Evolutionary conservation across 2,329 filamentous ascomycete genomes (phyloP), one percentile per base, ranked within the genome.

Genomic region (Aspergillus niger): DNA sequence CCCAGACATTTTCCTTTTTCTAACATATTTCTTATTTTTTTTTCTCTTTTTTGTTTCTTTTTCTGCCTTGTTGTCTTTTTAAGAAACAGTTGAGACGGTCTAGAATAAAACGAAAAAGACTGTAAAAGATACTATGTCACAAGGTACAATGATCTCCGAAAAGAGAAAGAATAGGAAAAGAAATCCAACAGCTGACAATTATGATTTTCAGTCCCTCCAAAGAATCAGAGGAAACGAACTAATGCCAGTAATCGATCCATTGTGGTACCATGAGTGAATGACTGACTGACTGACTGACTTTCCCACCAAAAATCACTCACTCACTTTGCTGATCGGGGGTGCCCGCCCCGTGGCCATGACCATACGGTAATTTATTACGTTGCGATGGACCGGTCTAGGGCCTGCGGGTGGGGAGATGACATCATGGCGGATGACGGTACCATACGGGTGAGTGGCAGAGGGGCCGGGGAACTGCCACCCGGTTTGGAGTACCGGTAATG

Each of bases 371-470:
- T 36, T 36, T 36, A 62, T 56, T 60, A 51, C 62, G 51, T 44
- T 43, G 24, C 17, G 56, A 70, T 72, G 58, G 70, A 72, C 69
- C 70, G 70, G 70, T 72, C 70, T 72, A 70, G 67, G 64, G 63
- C 67, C 58, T 65, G 38, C 55, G 15, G 17, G 26, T 67, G 69
- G 44, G 26, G 59, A 15, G 22, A 63, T 72, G 70, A 72, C 68
- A 66, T 72, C 70, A 72, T 62, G 15, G 5, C 15, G 32, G 36
- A 48, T 59, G 59, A 62, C 62, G 36, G 60, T 59, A 58, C 48
- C 55, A 28, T 60, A 63, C 55, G 57, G 49, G 15, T 44, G 39
- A 39, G 49, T 43, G 50, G 43, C 39, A 39, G 39, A 54, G 50
- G 41, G 22, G 28, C 57, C 43, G 50, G 57, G 56, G 57, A 59